Evolutionary conservation across 306 rosid genomes (phyloP).

Genomic region (Cucumis melo): DNA sequence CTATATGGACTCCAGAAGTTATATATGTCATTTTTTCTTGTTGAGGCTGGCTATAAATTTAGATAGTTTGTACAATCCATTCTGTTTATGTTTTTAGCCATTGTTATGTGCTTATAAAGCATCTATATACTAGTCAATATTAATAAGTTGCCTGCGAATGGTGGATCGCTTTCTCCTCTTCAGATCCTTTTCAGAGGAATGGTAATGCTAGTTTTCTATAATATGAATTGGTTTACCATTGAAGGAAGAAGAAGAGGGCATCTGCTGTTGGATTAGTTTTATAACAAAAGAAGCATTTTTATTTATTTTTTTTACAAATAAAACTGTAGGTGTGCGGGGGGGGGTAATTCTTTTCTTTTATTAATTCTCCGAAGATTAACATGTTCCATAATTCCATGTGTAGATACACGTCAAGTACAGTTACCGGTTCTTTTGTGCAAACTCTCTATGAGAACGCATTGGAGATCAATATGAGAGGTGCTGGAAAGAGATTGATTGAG

Average conservation of each 20-base stretch:
- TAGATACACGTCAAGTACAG: background rate
- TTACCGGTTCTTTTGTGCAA: background rate
- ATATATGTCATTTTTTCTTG: background rate
- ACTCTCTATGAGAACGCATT: conserved; percentile 21
- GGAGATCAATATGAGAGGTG: conserved; percentile 34
- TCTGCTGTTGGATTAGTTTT: conserved; percentile 1
- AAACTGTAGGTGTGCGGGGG: background rate
- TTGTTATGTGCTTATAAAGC: background rate
- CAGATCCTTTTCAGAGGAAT: background rate
- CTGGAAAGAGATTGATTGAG: conserved; percentile 28
- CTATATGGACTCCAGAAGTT: background rate
- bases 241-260: background rate
- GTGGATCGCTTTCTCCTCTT: background rate
- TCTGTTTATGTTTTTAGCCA: background rate
- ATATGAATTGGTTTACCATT: background rate
- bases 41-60: background rate
- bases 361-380: background rate
- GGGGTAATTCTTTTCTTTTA: background rate
- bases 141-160: background rate
- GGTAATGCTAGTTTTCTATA: background rate
- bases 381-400: background rate
- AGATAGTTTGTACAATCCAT: background rate
- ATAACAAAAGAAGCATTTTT: background rate
- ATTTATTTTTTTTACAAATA: background rate
- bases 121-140: background rate